Conservation (phyloP, 1,284 basidiomycete species). For the Ustilago tritici region DNA sequence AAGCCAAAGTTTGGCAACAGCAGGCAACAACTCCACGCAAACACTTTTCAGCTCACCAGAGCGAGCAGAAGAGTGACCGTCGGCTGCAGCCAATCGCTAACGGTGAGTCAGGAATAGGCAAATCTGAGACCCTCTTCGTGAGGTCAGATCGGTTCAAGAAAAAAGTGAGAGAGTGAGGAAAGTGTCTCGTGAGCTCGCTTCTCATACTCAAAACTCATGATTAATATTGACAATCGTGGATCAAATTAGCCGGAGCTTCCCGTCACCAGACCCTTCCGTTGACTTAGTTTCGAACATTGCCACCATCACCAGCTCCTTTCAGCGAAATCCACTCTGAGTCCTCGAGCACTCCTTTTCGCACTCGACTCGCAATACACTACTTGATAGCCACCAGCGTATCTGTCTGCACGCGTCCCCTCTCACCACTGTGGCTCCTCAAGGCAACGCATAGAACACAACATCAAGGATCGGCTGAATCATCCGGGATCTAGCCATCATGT, state of each 20-base stretch:
- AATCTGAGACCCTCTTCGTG: constrained; percentile 8
- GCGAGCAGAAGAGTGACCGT: background rate
- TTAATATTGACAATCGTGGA: constrained; percentile 8
- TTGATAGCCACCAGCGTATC: background rate
- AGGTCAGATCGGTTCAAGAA: background rate
- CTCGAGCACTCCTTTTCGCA: background rate
- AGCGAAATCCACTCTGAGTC: constrained; percentile 1
- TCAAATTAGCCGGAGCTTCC: background rate
- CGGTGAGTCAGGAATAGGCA: background rate
- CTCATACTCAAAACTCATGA: background rate
- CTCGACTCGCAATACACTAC: background rate
- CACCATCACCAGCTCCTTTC: constrained; percentile 7
- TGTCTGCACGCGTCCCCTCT: background rate
- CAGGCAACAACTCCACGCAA: constrained; percentile 3
- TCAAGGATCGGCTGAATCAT: constrained; percentile 9
- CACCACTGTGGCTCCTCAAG: background rate
- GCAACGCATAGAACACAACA: background rate
- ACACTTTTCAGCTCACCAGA: background rate
- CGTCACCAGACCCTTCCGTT: background rate
- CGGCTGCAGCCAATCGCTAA: constrained; percentile 7
- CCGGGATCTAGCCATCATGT: constrained; percentile 12
- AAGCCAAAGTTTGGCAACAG: background rate
- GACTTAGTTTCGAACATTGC: background rate
- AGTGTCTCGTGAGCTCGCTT: constrained; percentile 27
- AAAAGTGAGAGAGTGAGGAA: background rate